A percentile compares a stretch with the other conserved stretches of the same genome.
These are phyloP conservation scores for Penicillium verhagenii DNA, from an alignment of 495 filamentous ascomycete species.

Conservation along the genomic window DNA sequence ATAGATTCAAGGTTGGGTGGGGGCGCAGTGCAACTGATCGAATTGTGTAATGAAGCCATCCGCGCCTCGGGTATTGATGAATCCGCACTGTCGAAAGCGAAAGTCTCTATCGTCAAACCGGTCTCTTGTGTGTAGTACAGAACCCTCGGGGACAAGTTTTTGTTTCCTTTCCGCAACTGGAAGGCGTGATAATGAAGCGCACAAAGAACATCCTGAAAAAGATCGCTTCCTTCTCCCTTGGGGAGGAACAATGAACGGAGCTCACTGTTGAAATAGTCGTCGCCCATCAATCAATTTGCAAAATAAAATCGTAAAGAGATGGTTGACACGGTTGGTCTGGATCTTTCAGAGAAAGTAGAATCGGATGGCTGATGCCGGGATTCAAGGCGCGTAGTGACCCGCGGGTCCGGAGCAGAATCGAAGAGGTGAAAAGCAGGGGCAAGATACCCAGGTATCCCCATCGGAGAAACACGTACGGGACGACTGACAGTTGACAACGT, in stretches of 20 bases:
- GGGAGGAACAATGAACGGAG: constrained; percentile 29
- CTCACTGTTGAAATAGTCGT: constrained; percentile 46
- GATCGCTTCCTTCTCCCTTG: constrained; percentile 60
- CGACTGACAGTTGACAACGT: constrained; percentile 21
- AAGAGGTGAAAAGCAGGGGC: constrained; percentile 41
- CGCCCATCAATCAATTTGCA: constrained; percentile 64
- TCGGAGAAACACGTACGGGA: constrained; percentile 46
- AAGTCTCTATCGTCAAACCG: constrained; percentile 1
- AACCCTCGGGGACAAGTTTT: constrained; percentile 82
- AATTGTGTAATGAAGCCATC: constrained; percentile 28
- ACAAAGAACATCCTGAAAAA: constrained; percentile 83
- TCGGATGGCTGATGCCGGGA: constrained; percentile 54
- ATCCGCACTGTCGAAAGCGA: background rate
- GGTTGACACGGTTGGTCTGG: constrained; percentile 76
- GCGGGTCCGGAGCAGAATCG: constrained; percentile 21
- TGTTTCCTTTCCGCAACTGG: constrained; percentile 73
- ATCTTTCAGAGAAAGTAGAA: constrained; percentile 42
- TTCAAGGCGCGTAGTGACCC: constrained; percentile 43
- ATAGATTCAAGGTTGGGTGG: constrained; percentile 34
- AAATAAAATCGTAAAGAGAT: constrained; percentile 56
- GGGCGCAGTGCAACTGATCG: constrained; percentile 29
- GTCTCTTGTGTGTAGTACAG: constrained; percentile 71
- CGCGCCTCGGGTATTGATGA: background rate
- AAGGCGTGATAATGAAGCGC: constrained; percentile 60
- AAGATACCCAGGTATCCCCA: constrained; percentile 41